Evolutionary conservation across 1,284 basidiomycete species (phyloP).

Genomic region (Rhizoctonia solani): DNA sequence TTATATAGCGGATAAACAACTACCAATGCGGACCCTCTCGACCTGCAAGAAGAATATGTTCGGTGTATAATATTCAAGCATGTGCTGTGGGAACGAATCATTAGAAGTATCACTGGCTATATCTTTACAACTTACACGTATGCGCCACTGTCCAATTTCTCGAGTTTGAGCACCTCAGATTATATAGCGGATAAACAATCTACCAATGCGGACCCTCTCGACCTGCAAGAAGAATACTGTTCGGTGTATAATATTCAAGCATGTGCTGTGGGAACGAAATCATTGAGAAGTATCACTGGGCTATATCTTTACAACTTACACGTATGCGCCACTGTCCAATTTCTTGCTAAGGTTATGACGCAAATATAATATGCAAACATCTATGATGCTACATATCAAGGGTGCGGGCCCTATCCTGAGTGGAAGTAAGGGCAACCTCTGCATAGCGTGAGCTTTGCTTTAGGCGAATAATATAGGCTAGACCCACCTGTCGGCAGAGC

Average conservation of each 20-base stretch:
- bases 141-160: slow-evolving; percentile 57
- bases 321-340: slow-evolving; percentile 59
- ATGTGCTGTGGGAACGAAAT: slow-evolving; percentile 49
- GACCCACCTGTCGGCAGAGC: slow-evolving; percentile 63
- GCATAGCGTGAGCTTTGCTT: not conserved
- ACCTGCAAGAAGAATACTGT: slow-evolving; percentile 60
- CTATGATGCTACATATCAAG: slow-evolving; percentile 59
- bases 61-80: slow-evolving; percentile 59
- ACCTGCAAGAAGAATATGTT: slow-evolving; percentile 60
- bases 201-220: slow-evolving; percentile 53
- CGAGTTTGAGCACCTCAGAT: slow-evolving; percentile 39
- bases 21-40: slow-evolving; percentile 58
- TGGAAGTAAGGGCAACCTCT: slow-evolving; percentile 60
- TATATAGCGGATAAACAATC: slow-evolving; percentile 36
- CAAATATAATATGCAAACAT: slow-evolving; percentile 68
- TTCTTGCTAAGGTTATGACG: slow-evolving; percentile 67
- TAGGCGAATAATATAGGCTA: not conserved
- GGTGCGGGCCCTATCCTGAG: slow-evolving; percentile 48
- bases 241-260: slow-evolving; percentile 57
- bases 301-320: slow-evolving; percentile 48
- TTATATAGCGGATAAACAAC: slow-evolving; percentile 35
- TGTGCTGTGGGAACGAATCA: slow-evolving; percentile 46
- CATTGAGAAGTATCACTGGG: slow-evolving; percentile 3
- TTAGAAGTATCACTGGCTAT: slow-evolving; percentile 5
- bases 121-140: slow-evolving; percentile 54